Base-by-base conservation (phyloP, 1,284 basidiomycete species). In the Apiotrichum porosum region DNA sequence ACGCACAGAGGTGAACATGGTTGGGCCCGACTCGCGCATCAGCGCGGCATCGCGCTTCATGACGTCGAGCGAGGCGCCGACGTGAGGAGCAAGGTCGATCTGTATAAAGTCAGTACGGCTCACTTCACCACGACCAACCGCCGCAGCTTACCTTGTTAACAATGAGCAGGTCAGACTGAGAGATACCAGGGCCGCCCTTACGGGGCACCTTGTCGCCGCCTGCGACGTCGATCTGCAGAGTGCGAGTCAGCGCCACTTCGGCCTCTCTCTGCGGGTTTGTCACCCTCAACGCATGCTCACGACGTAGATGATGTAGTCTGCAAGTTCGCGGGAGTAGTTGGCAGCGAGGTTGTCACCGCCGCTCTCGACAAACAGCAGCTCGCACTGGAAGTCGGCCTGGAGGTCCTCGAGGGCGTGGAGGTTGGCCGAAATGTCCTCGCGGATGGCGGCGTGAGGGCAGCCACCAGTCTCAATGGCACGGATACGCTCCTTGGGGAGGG, bases 181-280 rank as follows among this genome's bases (percentile, higher is more conserved):
- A 91, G 60, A 97, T 94, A 13, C 94, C 94, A 2, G 94, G 94
- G 1, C 94, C 94, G 6, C 95, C 94, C 76, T 98, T 98, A 26
- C 94, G 80, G 10, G 94, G 94, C 55, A 98, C 94, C 75, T 98
- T 98, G 76, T 98, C 95, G 0, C 94, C 94, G 22, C 94, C 94
- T 77, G 78, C 75, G 9, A 81, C 79, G 55, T 81, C 80, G 51
- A 80, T 81, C 60, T 78, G 60, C n/a, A 12, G 6, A 28, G 26
- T n/a, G n/a, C n/a, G n/a, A n/a, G n/a, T n/a, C n/a, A n/a, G n/a
- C n/a, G n/a, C n/a, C n/a, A 9, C 9, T 37, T 45, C 13, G 18
- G 40, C 17, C 26, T 2, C 4, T 23, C 2, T 17, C 14, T 17
- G 9, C 10, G 6, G 9, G 10, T 1, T n/a, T 10, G 5, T 12